Evolutionary conservation across 1,139 yeast species (phyloP).

Genomic region (Magnusiomyces ingens): DNA sequence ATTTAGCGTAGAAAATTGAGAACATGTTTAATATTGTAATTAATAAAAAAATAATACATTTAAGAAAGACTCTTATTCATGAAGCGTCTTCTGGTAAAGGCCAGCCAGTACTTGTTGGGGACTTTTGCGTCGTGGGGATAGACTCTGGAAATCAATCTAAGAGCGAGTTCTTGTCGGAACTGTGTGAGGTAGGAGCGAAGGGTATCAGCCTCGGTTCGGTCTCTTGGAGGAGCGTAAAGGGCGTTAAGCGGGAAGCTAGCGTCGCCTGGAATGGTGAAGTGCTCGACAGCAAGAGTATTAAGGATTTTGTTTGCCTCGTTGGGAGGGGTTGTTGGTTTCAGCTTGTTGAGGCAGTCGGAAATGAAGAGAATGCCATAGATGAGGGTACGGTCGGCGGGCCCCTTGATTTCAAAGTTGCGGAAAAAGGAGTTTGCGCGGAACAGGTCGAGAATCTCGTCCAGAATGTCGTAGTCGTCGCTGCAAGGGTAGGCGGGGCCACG

Average conservation of each 20-base stretch:
- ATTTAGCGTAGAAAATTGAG: neutral
- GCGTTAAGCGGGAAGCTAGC: slow-evolving; percentile 88
- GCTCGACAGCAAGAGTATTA: slow-evolving; percentile 80
- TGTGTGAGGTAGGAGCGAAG: slow-evolving; percentile 78
- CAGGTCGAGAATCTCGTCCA: slow-evolving; percentile 84
- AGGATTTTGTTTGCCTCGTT: slow-evolving; percentile 68
- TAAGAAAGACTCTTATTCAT: slow-evolving; percentile 67
- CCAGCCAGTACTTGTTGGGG: slow-evolving; percentile 75
- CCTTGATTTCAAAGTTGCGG: slow-evolving; percentile 93
- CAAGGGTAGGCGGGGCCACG: slow-evolving; percentile 92
- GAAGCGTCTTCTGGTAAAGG: slow-evolving; percentile 88
- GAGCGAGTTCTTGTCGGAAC: slow-evolving; percentile 89
- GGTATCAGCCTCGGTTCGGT: slow-evolving; percentile 68
- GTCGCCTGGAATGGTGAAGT: slow-evolving; percentile 90
- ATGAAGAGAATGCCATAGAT: slow-evolving; percentile 92
- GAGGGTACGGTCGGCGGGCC: slow-evolving; percentile 88
- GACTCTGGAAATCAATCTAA: slow-evolving; percentile 66
- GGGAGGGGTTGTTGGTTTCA: slow-evolving; percentile 34
- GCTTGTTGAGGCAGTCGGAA: slow-evolving; percentile 71
- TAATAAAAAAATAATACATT: slow-evolving; percentile 2
- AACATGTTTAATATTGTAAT: neutral
- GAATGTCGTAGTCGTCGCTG: slow-evolving; percentile 75
- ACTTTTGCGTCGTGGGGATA: slow-evolving; percentile 48
- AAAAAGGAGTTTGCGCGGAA: slow-evolving; percentile 95
- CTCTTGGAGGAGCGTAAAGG: slow-evolving; percentile 69